Conservation (phyloP, 768 basidiomycete genomes). For the Melanogaster broomeanus region DNA sequence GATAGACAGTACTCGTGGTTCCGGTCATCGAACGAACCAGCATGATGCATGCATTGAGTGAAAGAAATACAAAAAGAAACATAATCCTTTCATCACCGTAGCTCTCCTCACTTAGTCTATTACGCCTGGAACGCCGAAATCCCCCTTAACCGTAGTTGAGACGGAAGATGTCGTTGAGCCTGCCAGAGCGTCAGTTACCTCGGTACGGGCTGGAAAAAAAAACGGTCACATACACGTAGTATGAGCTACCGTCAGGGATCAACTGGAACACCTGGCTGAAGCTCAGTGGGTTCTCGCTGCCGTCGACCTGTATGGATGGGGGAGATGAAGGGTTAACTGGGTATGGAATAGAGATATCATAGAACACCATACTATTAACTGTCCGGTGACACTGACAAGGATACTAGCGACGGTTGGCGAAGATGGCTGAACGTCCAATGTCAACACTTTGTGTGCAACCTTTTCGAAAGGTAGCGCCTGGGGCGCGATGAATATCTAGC, state of each 20-base stretch:
- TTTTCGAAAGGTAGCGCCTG: constrained; percentile 79
- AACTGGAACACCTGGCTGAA: constrained; percentile 96
- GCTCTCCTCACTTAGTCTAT: constrained; percentile 10
- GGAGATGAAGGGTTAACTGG: constrained; percentile 3
- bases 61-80: not conserved
- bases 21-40: too few species aligned
- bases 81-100: constrained; percentile 22
- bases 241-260: constrained; percentile 68
- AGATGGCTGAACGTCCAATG: constrained; percentile 88
- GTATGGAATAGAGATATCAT: not conserved
- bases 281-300: constrained; percentile 72
- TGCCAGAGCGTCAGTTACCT: constrained; percentile 29
- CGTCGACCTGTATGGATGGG: constrained; percentile 68
- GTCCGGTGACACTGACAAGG: constrained; percentile 88
- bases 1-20: too few species aligned
- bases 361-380: constrained; percentile 58
- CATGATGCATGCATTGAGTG: too few species aligned
- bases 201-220: constrained; percentile 1
- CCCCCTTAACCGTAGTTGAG: constrained; percentile 63
- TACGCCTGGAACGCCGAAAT: not conserved
- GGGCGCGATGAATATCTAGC: constrained; percentile 1
- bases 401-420: constrained; percentile 54
- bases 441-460: constrained; percentile 80
- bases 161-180: constrained; percentile 90
- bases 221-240: constrained; percentile 73